phyloP scores from a whole-genome alignment of 2,329 filamentous ascomycete genomes.

The Diaporthe citrichinensis region DNA sequence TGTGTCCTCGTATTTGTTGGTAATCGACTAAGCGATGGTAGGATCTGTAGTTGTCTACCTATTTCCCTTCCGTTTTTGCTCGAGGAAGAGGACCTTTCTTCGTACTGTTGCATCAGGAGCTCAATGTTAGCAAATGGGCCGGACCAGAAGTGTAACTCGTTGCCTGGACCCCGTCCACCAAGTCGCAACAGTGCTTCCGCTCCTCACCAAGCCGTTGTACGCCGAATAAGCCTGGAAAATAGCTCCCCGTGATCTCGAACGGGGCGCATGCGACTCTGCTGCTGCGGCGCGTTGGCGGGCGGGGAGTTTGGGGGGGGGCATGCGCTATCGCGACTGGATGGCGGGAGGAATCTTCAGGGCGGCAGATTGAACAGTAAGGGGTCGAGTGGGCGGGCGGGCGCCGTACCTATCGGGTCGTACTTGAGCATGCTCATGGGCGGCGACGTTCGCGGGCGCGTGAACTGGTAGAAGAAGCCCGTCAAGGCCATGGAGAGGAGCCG shows the following conservation, averaged over 20 bases:
- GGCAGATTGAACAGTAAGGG: not conserved
- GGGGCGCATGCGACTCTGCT: not conserved
- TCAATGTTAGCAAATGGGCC: not conserved
- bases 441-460: conserved; percentile 84
- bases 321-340: not conserved
- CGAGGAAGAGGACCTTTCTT: conserved; percentile 95
- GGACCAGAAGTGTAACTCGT: not conserved
- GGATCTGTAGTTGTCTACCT: conserved; percentile 48
- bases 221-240: not conserved
- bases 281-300: not conserved
- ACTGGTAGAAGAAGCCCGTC: conserved; percentile 97
- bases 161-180: not conserved
- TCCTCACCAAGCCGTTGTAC: not conserved
- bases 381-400: not conserved
- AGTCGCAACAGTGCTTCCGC: not conserved
- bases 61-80: conserved; percentile 85
- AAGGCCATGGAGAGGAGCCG: conserved; percentile 98
- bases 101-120: conserved; percentile 72
- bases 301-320: not conserved
- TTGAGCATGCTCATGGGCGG: conserved; percentile 97
- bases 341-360: not conserved
- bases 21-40: not conserved
- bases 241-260: not conserved
- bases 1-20: not conserved
- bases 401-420: conserved; percentile 93